Evolutionary conservation across 768 basidiomycete species (phyloP).

Genomic region (Melanogaster broomeanus): DNA sequence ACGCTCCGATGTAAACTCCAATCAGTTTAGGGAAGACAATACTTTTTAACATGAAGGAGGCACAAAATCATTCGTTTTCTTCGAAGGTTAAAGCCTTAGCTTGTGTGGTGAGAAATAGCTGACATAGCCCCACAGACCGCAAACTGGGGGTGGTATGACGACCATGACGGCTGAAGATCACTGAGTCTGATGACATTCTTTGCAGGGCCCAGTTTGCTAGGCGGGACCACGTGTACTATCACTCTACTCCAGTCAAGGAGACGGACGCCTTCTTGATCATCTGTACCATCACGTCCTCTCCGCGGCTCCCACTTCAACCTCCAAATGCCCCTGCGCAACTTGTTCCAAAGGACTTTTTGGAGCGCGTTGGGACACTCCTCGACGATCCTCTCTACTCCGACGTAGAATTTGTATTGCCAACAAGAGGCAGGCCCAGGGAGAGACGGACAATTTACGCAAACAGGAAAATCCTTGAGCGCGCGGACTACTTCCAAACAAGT

Average conservation of each 20-base stretch:
- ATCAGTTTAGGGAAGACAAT: conserved; percentile 48
- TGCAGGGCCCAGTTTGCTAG: conserved; percentile 77
- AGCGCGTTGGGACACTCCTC: conserved; percentile 71
- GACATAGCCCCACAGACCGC: conserved; percentile 52
- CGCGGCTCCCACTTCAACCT: conserved; percentile 48
- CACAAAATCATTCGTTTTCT: conserved; percentile 80
- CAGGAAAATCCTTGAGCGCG: conserved; percentile 62
- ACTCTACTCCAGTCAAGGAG: conserved; percentile 48
- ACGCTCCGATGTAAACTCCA: background rate
- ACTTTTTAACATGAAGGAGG: conserved; percentile 70
- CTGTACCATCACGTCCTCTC: conserved; percentile 76
- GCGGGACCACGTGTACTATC: conserved; percentile 69
- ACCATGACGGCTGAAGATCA: background rate
- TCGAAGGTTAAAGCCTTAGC: conserved; percentile 47
- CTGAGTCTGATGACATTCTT: background rate
- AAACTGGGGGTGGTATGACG: conserved; percentile 81
- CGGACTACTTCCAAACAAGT: conserved; percentile 83
- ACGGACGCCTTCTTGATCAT: conserved; percentile 74
- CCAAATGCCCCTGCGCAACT: conserved; percentile 47
- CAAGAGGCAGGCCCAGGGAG: conserved; percentile 38
- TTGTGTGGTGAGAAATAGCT: conserved; percentile 5
- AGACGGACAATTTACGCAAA: conserved; percentile 63
- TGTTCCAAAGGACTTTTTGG: conserved; percentile 68
- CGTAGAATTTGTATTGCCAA: conserved; percentile 75
- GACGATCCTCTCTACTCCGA: conserved; percentile 87